phyloP scores from a whole-genome alignment of 805 yeast genomes.

The Kregervanrija fluxuum region DNA sequence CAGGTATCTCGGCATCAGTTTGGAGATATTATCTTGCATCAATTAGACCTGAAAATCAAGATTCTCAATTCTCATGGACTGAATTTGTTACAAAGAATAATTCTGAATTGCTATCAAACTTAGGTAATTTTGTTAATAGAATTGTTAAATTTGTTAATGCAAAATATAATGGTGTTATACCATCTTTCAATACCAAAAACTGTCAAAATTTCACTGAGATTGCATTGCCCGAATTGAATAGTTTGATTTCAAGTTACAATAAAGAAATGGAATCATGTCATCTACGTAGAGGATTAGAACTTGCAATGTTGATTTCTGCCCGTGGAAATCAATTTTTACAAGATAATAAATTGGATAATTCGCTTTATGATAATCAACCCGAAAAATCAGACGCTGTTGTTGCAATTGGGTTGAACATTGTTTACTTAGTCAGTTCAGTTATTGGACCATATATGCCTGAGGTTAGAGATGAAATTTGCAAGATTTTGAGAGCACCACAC shows the following conservation, averaged over 20 bases:
- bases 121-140: conserved; percentile 96
- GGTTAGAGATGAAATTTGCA: conserved; percentile 58
- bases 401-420: conserved; percentile 82
- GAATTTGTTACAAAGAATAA: conserved; percentile 93
- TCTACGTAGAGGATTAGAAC: conserved; percentile 83
- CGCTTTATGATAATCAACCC: conserved; percentile 67
- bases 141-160: conserved; percentile 83
- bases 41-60: conserved; percentile 91
- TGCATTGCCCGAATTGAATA: conserved; percentile 49
- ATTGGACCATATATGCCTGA: conserved; percentile 89
- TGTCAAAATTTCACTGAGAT: conserved; percentile 41
- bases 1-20: conserved; percentile 85
- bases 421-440: conserved; percentile 78
- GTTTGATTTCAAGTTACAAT: conserved; percentile 53
- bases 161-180: conserved; percentile 87
- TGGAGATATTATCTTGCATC: conserved; percentile 96
- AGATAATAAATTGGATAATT: conserved; percentile 91
- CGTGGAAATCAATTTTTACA: conserved; percentile 95
- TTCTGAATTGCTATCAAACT: conserved; percentile 86
- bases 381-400: conserved; percentile 86
- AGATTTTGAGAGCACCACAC: conserved; percentile 77
- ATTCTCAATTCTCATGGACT: conserved; percentile 95
- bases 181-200: conserved; percentile 46
- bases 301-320: conserved; percentile 84
- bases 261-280: conserved; percentile 70